Percentiles rank a stretch among this genome's conserved stretches.
These are phyloP conservation scores for Sphagnum fallax DNA, from an alignment of 228 moss, liverwort and hornwort genomes.

Conservation along the genomic window DNA sequence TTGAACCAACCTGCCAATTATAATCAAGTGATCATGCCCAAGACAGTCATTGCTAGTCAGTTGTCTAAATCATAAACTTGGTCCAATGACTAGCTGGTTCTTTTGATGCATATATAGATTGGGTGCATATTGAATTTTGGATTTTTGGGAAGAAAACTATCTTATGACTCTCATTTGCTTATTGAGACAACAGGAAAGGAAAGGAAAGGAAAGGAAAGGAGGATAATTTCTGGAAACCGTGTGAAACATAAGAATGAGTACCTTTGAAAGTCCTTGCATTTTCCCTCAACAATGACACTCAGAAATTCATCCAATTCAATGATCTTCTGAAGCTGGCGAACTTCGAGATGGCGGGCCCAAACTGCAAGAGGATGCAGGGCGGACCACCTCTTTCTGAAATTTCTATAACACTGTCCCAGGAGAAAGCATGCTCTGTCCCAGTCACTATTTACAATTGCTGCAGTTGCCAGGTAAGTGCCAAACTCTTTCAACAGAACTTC, in stretches of 20 bases:
- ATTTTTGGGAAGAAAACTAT: too few relatives aligned
- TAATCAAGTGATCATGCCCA: not conserved
- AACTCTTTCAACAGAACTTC: conserved; percentile 59
- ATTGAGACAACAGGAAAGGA: not conserved
- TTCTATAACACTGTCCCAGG: conserved; percentile 62
- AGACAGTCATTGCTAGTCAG: too few relatives aligned
- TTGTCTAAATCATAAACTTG: too few relatives aligned
- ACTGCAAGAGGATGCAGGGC: conserved; percentile 74
- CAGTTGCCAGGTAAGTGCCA: conserved; percentile 61
- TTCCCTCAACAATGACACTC: conserved; percentile 33
- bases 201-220: not conserved
- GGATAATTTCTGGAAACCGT: not conserved
- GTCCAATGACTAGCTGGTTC: too few relatives aligned
- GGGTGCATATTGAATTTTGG: too few relatives aligned
- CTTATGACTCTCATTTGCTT: too few relatives aligned
- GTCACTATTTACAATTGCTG: conserved; percentile 58
- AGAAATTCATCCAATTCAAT: conserved; percentile 80
- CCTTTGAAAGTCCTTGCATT: conserved; percentile 50
- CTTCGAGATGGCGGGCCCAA: conserved; percentile 58
- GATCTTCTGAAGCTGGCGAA: conserved; percentile 69
- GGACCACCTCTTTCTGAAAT: conserved; percentile 71
- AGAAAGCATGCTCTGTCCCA: conserved; percentile 72
- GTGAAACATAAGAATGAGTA: conserved; percentile 7
- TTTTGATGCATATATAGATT: too few relatives aligned
- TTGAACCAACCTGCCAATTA: conserved; percentile 45